A percentile compares a stretch with the other conserved stretches of the same genome.
Conservation (phyloP, 805 yeast genomes). For the Peterozyma toletana region DNA sequence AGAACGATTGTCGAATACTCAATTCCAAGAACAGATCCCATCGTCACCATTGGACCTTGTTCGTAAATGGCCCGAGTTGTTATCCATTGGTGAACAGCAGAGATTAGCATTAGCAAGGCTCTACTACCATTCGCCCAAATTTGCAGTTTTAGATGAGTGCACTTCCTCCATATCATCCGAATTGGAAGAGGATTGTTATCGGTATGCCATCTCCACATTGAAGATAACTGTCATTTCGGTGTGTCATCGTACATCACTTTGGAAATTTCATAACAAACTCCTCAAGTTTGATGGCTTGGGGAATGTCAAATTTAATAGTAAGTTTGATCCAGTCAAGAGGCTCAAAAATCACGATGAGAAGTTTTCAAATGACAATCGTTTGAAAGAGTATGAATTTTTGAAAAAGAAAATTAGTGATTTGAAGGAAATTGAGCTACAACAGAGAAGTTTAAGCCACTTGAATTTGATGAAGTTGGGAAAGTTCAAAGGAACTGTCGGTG, state of each 20-base stretch:
- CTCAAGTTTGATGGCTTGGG: slow-evolving; percentile 86
- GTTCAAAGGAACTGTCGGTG: too few relatives aligned
- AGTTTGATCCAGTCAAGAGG: slow-evolving; percentile 67
- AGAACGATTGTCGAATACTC: background rate
- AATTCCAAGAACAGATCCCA: slow-evolving; percentile 9
- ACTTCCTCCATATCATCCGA: slow-evolving; percentile 90
- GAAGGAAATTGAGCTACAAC: slow-evolving; percentile 19
- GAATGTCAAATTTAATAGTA: slow-evolving; percentile 31
- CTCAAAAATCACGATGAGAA: slow-evolving; percentile 74
- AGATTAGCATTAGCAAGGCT: slow-evolving; percentile 88
- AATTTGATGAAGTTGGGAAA: background rate
- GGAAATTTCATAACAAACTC: slow-evolving; percentile 84
- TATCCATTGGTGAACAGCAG: slow-evolving; percentile 89
- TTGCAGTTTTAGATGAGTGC: slow-evolving; percentile 94
- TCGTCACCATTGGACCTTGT: slow-evolving; percentile 52
- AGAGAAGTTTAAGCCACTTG: background rate
- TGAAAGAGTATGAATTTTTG: slow-evolving; percentile 66
- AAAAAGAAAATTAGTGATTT: slow-evolving; percentile 61
- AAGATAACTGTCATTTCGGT: slow-evolving; percentile 84
- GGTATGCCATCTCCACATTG: slow-evolving; percentile 62
- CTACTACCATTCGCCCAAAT: slow-evolving; percentile 85
- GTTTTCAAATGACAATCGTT: slow-evolving; percentile 55
- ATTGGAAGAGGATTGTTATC: slow-evolving; percentile 84
- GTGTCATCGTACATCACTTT: slow-evolving; percentile 85
- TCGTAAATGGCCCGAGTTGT: slow-evolving; percentile 83